These are phyloP conservation scores for Suillus ampliporus DNA, from an alignment of 768 basidiomycete genomes.

Conservation along the genomic window DNA sequence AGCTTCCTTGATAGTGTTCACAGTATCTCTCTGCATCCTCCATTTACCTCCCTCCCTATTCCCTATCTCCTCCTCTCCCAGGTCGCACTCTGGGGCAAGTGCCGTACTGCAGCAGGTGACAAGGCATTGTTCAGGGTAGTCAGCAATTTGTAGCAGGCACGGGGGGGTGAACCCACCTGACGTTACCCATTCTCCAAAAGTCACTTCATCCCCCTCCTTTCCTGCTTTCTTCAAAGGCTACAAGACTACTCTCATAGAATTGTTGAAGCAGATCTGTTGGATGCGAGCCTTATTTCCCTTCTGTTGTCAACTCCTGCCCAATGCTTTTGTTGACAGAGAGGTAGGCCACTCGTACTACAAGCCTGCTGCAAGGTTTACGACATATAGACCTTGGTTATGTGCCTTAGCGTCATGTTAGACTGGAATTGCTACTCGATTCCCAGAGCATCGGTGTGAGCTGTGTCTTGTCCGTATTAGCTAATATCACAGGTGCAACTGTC, in stretches of 20 bases:
- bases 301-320: background rate
- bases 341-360: slow-evolving; percentile 37
- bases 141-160: slow-evolving; percentile 23
- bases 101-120: slow-evolving; percentile 3
- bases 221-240: slow-evolving; percentile 36
- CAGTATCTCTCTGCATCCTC: too few relatives aligned
- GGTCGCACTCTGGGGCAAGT: slow-evolving; percentile 17
- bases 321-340: background rate
- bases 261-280: slow-evolving; percentile 42
- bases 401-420: slow-evolving; percentile 38
- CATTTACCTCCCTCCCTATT: too few relatives aligned
- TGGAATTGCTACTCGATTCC: slow-evolving; percentile 20
- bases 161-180: slow-evolving; percentile 29
- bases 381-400: slow-evolving; percentile 46
- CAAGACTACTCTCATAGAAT: slow-evolving; percentile 39
- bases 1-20: too few relatives aligned
- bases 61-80: too few relatives aligned
- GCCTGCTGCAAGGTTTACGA: slow-evolving; percentile 40
- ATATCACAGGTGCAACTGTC: background rate
- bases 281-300: slow-evolving; percentile 19
- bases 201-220: slow-evolving; percentile 37
- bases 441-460: slow-evolving; percentile 17
- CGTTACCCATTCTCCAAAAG: slow-evolving; percentile 41
- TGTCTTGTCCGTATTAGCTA: slow-evolving; percentile 11
- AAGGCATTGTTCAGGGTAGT: slow-evolving; percentile 28